Base-by-base conservation (phyloP, 345 rosid species). In the Ceriops tagal region DNA sequence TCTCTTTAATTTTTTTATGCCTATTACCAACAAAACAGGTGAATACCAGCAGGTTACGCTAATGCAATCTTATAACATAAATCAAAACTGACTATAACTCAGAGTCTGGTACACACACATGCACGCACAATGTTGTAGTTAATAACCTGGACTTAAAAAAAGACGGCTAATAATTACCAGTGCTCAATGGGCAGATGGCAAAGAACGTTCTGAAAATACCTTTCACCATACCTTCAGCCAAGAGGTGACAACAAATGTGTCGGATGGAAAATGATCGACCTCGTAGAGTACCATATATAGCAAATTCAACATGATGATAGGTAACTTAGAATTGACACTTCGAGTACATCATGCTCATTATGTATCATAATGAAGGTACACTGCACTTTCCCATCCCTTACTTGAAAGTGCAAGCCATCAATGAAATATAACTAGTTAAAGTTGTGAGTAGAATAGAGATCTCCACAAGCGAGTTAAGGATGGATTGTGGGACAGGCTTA, bases 321-420 rank as follows among this genome's bases (percentile, higher is more conserved):
- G 66, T 15, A 66, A 61, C 66, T 32, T 32, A 5, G 19, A 34
- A 20, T 15, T 51, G 60, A 53, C 31, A 39, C 30, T 28, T 46
- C 30, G 47, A 15, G 43, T 37, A 27, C 37, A 56, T 3, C 35
- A 26, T 61, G 61, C 11, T 31, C 21, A 70, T 70, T 37, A 70
- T 46, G 26, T 15, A 62, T 43, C 57, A 19, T 28, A 9, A 68
- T 32, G 27, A 57, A 57, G 18, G 18, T 43, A 67, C 26, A 27
- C 26, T 19, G 58, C n/a, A 20, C 47, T 11, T 18, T n/a, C 30
- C 20, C n/a, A 28, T n/a, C 35, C 26, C 22, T 39, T n/a, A 3
- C 32, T 37, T 24, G 63, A 64, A 30, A 39, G 34, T 64, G 74
- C 68, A 43, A 62, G 68, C 74, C 55, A 57, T 31, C 13, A 46